A percentile compares a stretch with the other conserved stretches of the same genome.
phyloP scores from a whole-genome alignment of 768 basidiomycete genomes.

The Phylloporus scabripes region DNA sequence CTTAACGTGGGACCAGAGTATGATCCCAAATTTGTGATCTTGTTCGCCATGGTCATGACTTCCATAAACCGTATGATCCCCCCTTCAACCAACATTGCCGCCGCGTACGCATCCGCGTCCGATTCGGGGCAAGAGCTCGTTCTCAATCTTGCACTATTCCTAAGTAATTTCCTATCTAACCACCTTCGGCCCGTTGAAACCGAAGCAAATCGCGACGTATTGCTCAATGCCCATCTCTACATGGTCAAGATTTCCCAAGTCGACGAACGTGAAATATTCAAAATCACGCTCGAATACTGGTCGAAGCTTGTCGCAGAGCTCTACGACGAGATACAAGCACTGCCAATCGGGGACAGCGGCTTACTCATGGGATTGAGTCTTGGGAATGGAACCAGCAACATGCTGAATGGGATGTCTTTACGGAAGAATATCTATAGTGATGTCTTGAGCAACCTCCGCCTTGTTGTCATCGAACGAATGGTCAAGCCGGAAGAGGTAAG shows the following conservation, averaged over 20 bases:
- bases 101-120: constrained; percentile 82
- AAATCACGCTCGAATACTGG: constrained; percentile 99
- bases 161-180: constrained; percentile 90
- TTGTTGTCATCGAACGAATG: constrained; percentile 98
- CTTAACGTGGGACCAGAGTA: constrained; percentile 95
- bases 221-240: constrained; percentile 95
- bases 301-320: constrained; percentile 90
- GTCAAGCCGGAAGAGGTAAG: constrained; percentile 97
- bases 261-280: constrained; percentile 98
- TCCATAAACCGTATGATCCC: constrained; percentile 96
- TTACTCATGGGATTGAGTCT: constrained; percentile 86
- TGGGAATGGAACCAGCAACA: constrained; percentile 54
- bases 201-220: constrained; percentile 81
- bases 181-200: constrained; percentile 95
- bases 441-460: constrained; percentile 85
- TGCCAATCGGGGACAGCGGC: constrained; percentile 84
- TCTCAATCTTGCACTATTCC: constrained; percentile 95
- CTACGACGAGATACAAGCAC: constrained; percentile 92
- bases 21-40: constrained; percentile 94
- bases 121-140: constrained; percentile 96
- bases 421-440: constrained; percentile 95
- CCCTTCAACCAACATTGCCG: constrained; percentile 89
- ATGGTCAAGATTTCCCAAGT: constrained; percentile 98
- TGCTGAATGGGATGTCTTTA: constrained; percentile 73
- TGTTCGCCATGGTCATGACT: constrained; percentile 99